Evolutionary conservation across 1,284 basidiomycete genomes (phyloP), one percentile per base, ranked within the genome.

Genomic region (Meira miltonrushii): DNA sequence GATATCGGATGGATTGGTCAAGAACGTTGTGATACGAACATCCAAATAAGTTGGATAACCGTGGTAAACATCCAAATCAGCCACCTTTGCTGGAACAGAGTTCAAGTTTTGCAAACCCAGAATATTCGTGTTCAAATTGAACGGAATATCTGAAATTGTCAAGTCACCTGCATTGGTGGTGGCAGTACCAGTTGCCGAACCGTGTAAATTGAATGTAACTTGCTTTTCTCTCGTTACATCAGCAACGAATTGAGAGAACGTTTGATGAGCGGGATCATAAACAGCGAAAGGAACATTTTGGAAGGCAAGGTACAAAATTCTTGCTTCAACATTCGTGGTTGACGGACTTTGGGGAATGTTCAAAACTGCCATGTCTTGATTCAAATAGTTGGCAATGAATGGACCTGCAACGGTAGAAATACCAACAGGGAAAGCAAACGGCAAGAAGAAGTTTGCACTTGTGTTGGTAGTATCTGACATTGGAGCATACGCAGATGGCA

Each of bases 391-490:
- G 48, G 86, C 81, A 0, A 82, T 84, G 64, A 88, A 84, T 46
- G 84, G 85, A 78, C 86, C 85, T 58, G 84, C 82, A 53, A 88
- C 76, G 3, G 84, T 81, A n/a, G 81, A 81, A 63, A 89, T 86
- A 69, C 88, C 84, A 55, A 89, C 65, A 0, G 88, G 86, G 80
- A 89, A 88, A 33, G 73, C 81, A 72, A 89, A 89, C 1, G 88
- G 88, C 8, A 89, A 78, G 48, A 81, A 83, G 80, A 89, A 88
- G 1, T 83, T 79, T 0, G 85, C 85, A 19, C 82, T 82, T 0
- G 86, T 85, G 53, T 83, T 81, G 61, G 82, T 82, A 59, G 85
- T 87, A 62, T 84, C 84, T 19, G 87, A 84, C 9, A 80, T 68
- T 2, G 88, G 88, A n/a, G 21, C 55, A 60, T 61, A 74, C 10